A percentile compares a stretch with the other conserved stretches of the same genome.
These are phyloP conservation scores for Stemphylium vesicarium DNA, from an alignment of 2,329 filamentous ascomycete species.

Conservation along the genomic window DNA sequence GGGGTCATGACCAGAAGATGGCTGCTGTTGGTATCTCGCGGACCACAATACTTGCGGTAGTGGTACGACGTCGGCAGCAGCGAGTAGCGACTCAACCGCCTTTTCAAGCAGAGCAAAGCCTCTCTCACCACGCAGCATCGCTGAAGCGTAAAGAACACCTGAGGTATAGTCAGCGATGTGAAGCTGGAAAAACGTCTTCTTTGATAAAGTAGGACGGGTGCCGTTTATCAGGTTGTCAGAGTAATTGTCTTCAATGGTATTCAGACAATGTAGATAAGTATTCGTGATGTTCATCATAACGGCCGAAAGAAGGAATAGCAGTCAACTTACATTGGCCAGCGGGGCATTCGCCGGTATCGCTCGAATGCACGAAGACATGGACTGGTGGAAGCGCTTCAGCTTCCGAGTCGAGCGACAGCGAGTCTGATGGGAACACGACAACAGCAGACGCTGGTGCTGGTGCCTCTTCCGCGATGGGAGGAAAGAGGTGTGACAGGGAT, in stretches of 20 bases:
- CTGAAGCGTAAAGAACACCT: constrained; percentile 66
- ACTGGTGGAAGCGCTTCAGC: constrained; percentile 54
- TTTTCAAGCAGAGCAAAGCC: constrained; percentile 49
- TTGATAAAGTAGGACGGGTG: constrained; percentile 8
- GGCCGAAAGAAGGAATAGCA: constrained; percentile 30
- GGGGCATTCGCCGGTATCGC: constrained; percentile 92
- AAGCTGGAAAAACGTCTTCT: neutral
- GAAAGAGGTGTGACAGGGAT: constrained; percentile 70
- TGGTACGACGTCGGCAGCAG: constrained; percentile 42
- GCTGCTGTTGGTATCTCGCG: constrained; percentile 58
- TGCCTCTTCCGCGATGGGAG: constrained; percentile 73
- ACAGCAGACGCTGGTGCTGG: constrained; percentile 77
- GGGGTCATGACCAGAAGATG: constrained; percentile 19
- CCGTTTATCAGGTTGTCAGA: constrained; percentile 85
- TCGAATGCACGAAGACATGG: constrained; percentile 76
- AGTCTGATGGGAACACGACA: constrained; percentile 67
- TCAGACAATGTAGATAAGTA: constrained; percentile 99
- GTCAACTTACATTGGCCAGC: constrained; percentile 81
- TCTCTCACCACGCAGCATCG: constrained; percentile 46
- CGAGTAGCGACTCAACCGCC: constrained; percentile 54
- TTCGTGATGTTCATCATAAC: constrained; percentile 86
- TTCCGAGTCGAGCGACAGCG: constrained; percentile 52
- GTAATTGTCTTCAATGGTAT: constrained; percentile 80
- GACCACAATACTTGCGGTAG: constrained; percentile 58
- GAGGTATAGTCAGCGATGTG: constrained; percentile 44